Evolutionary conservation across 1,139 yeast species (phyloP).

Genomic region (Blastobotrys petasosporus): DNA sequence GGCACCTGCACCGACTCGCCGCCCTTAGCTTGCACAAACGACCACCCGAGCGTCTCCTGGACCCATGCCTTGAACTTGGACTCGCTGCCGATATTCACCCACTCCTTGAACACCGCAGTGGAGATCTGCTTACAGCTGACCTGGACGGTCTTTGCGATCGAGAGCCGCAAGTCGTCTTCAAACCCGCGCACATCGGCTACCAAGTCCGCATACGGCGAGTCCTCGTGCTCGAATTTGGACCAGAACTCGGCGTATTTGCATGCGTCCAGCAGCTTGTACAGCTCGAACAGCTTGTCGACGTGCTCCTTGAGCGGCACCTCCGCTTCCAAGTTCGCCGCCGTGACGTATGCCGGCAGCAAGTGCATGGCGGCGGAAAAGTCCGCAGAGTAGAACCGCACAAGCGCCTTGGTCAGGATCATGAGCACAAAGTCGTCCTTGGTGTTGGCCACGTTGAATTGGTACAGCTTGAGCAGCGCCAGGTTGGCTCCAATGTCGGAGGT

Average conservation of each 20-base stretch:
- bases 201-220: conserved; percentile 31
- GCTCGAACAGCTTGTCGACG: conserved; percentile 35
- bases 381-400: conserved; percentile 38
- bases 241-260: conserved; percentile 37
- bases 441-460: conserved; percentile 34
- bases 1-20: conserved; percentile 28
- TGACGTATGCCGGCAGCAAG: conserved; percentile 40
- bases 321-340: conserved; percentile 21
- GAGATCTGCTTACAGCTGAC: conserved; percentile 30
- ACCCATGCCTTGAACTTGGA: conserved; percentile 33
- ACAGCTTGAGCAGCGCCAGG: conserved; percentile 42
- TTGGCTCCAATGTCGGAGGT: conserved; percentile 41
- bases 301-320: conserved; percentile 31
- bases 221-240: conserved; percentile 33
- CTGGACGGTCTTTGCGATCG: conserved; percentile 32
- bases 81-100: conserved; percentile 30
- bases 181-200: conserved; percentile 34
- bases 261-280: conserved; percentile 36
- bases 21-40: conserved; percentile 17
- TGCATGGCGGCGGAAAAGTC: conserved; percentile 43
- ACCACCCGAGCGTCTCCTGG: conserved; percentile 32
- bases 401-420: conserved; percentile 39
- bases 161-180: conserved; percentile 31
- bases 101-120: conserved; percentile 29
- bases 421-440: conserved; percentile 38